Conservation (phyloP, 1,139 yeast genomes). For the Taphrina confusa region DNA sequence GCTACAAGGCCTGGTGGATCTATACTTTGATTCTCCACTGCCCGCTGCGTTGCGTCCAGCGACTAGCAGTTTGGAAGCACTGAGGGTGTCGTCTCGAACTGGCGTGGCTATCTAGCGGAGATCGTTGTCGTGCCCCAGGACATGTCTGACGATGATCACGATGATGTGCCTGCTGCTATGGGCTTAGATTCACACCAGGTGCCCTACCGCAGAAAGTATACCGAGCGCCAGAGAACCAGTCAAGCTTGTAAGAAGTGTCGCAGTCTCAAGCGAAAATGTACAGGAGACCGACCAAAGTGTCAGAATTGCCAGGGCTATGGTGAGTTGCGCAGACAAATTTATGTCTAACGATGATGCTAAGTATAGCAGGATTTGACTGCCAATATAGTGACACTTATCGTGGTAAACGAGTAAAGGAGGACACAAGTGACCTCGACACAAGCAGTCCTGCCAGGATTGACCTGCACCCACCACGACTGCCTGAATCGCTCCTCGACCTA, state of each 20-base stretch:
- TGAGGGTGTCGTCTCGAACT: too few species aligned
- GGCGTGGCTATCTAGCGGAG: too few species aligned
- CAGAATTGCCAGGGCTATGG: slow-evolving; percentile 34
- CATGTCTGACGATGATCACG: slow-evolving; percentile 5
- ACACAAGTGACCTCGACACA: slow-evolving; percentile 19
- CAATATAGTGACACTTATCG: slow-evolving; percentile 30
- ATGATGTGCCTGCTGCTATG: neutral
- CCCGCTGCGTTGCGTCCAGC: too few species aligned
- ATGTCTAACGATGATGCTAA: neutral
- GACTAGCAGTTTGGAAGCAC: too few species aligned
- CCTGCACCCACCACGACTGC: neutral
- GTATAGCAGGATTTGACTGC: slow-evolving; percentile 10
- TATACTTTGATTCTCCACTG: too few species aligned
- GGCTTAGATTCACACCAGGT: neutral
- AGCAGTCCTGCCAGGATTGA: slow-evolving; percentile 15
- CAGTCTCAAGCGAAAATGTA: slow-evolving; percentile 31
- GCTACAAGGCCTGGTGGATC: too few species aligned
- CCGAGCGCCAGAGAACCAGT: slow-evolving; percentile 33
- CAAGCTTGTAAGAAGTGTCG: slow-evolving; percentile 34
- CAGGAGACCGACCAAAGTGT: slow-evolving; percentile 30
- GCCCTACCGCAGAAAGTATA: slow-evolving; percentile 24
- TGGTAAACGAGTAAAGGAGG: slow-evolving; percentile 27
- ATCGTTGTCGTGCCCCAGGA: neutral
- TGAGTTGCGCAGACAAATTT: neutral
- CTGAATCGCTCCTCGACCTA: neutral